Evolutionary conservation across 495 filamentous ascomycete species (phyloP).

Genomic region (Neurospora tetrasperma): DNA sequence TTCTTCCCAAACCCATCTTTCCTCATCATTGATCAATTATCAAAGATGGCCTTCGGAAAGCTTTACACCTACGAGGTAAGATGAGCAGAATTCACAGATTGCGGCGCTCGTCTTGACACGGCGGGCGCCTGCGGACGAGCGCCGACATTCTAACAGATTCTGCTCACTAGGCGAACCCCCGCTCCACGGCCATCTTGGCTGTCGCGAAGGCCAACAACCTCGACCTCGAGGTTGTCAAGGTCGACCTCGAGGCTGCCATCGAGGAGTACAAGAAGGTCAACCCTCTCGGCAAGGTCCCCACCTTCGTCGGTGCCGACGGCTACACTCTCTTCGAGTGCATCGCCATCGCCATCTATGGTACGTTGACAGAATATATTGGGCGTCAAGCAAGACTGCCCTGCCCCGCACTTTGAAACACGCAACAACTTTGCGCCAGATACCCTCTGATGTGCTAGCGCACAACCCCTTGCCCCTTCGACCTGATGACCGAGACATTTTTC

Average conservation of each 20-base stretch:
- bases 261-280: constrained; percentile 76
- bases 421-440: not conserved
- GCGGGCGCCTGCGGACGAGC: not conserved
- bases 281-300: constrained; percentile 80
- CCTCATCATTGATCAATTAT: constrained; percentile 12
- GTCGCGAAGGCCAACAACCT: constrained; percentile 94
- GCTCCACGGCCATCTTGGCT: constrained; percentile 76
- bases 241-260: constrained; percentile 48
- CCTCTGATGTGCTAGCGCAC: not conserved
- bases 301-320: constrained; percentile 88
- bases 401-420: constrained; percentile 12
- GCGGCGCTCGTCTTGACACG: constrained; percentile 1
- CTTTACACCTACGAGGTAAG: constrained; percentile 81
- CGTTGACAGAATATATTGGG: constrained; percentile 30
- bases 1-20: constrained; percentile 10
- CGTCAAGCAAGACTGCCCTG: constrained; percentile 3
- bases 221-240: constrained; percentile 73
- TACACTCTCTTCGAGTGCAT: constrained; percentile 82
- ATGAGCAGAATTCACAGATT: constrained; percentile 8
- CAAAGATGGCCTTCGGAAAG: constrained; percentile 90
- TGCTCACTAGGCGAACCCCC: constrained; percentile 63
- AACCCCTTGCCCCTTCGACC: constrained; percentile 19
- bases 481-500: constrained; percentile 69
- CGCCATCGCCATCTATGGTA: constrained; percentile 96
- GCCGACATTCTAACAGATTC: not conserved